A percentile compares a stretch with the other conserved stretches of the same genome.
Conservation (phyloP, 805 yeast genomes). For the Lachancea fermentati region DNA sequence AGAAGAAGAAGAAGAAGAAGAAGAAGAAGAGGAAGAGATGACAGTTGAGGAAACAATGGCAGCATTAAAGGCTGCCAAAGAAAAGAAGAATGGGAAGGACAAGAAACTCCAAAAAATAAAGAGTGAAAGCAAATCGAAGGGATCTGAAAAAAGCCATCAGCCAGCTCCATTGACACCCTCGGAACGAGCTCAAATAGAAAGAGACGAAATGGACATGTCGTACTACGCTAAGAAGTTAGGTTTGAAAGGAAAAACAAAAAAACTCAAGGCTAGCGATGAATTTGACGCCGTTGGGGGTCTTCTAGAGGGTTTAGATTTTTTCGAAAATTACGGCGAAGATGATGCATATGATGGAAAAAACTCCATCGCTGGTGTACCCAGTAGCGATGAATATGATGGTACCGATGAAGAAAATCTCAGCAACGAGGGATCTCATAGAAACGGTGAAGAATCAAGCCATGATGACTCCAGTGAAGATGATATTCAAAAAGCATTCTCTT, state of each 20-base stretch:
- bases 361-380: constrained; percentile 5
- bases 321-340: constrained; percentile 33
- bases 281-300: constrained; percentile 81
- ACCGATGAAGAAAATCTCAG: constrained; percentile 18
- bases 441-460: constrained; percentile 18
- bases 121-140: constrained; percentile 1
- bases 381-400: constrained; percentile 26
- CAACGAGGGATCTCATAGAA: constrained; percentile 27
- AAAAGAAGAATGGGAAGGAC: constrained; percentile 15
- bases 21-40: constrained; percentile 24
- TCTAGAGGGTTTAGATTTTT: constrained; percentile 56
- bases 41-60: constrained; percentile 35
- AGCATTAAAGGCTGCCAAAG: constrained; percentile 28
- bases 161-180: constrained; percentile 32
- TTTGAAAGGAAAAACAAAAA: constrained; percentile 48
- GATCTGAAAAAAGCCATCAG: constrained; percentile 12
- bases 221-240: constrained; percentile 83
- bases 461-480: constrained; percentile 25
- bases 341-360: constrained; percentile 12
- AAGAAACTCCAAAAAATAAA: constrained; percentile 13
- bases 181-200: constrained; percentile 43
- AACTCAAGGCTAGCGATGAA: constrained; percentile 44
- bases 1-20: constrained; percentile 11
- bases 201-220: constrained; percentile 73
- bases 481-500: constrained; percentile 33